Base-by-base conservation (phyloP, 1,139 yeast genomes). In the Lipomyces yarrowii region DNA sequence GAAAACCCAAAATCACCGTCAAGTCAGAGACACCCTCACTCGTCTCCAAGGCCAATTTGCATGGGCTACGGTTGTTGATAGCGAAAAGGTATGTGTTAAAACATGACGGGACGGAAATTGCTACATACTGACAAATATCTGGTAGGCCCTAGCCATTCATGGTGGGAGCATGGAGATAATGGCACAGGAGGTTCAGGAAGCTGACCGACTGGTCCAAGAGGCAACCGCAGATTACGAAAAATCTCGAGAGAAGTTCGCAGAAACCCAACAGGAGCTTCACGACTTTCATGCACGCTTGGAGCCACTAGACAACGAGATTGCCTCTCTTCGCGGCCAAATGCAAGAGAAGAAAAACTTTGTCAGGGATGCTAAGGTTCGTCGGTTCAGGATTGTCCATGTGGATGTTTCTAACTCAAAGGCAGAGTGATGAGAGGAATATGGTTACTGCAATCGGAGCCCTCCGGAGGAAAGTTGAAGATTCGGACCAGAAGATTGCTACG, bases 221-320 rank as follows among this genome's bases (percentile, higher is more conserved):
- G 79, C 86, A 67, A 77, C 78, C 57, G 80, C 79, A 67, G 80
- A 84, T 65, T 80, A 30, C 30, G 52, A 42, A 48, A 61, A 57
- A 37, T 18, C 42, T 7, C 18, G n/a, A n/a, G 30, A 54, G 54
- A 48, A 42, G 48, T n/a, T 42, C 21, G 48, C 21, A 30, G 55
- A 26, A 18, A 26, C 59, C 18, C 48, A 42, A n/a, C 46, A 56
- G 48, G 42, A n/a, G 33, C 26, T n/a, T 5, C 32, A 56, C 6
- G 58, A 21, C 13, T 18, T 35, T 37, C 26, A 35, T 23, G 23
- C 18, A 0, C 21, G 11, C 18, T 10, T n/a, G 30, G 58, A 56
- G 4, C 15, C 15, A 32, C 13, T 42, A 10, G n/a, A 46, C 4
- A n/a, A 23, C 21, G n/a, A 51, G 30, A 32, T 42, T 56, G 15